Percentiles rank a stretch among this genome's conserved stretches.
Conservation (phyloP, 2,329 filamentous ascomycete genomes). For the Colletotrichum sp. region DNA sequence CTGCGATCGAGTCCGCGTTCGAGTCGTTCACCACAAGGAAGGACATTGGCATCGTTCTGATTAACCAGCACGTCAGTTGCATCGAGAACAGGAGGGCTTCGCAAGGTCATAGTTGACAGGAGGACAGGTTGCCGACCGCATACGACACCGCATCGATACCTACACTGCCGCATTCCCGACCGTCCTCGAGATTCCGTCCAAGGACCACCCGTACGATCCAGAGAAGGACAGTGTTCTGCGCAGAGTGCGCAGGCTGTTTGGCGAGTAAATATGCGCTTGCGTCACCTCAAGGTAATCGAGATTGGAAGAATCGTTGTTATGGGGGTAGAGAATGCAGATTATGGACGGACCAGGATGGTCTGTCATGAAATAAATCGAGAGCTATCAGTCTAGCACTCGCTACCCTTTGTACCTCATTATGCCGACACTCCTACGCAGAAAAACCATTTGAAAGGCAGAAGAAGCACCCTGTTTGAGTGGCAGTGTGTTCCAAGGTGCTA, state of each 20-base stretch:
- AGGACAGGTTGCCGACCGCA: conserved; percentile 85
- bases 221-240: conserved; percentile 98
- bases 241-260: conserved; percentile 74
- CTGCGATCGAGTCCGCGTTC: conserved; percentile 88
- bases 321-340: not conserved
- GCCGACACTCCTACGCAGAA: conserved; percentile 18
- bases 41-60: conserved; percentile 94
- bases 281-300: not conserved
- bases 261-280: conserved; percentile 58
- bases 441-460: not conserved
- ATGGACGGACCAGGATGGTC: not conserved
- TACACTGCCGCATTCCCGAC: conserved; percentile 97
- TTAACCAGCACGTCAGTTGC: conserved; percentile 89
- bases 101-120: conserved; percentile 24
- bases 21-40: conserved; percentile 89
- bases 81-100: not conserved
- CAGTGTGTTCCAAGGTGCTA: not conserved
- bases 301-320: not conserved
- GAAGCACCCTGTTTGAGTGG: not conserved
- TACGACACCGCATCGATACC: conserved; percentile 87
- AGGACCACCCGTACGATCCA: conserved; percentile 98
- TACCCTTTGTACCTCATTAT: conserved; percentile 19
- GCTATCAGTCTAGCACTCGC: conserved; percentile 11
- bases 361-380: conserved; percentile 9
- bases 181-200: conserved; percentile 95